A percentile compares a stretch with the other conserved stretches of the same genome.
Evolutionary conservation across 805 yeast genomes (phyloP).

Genomic region (Cyberlindnera nakhonratchasimensis): DNA sequence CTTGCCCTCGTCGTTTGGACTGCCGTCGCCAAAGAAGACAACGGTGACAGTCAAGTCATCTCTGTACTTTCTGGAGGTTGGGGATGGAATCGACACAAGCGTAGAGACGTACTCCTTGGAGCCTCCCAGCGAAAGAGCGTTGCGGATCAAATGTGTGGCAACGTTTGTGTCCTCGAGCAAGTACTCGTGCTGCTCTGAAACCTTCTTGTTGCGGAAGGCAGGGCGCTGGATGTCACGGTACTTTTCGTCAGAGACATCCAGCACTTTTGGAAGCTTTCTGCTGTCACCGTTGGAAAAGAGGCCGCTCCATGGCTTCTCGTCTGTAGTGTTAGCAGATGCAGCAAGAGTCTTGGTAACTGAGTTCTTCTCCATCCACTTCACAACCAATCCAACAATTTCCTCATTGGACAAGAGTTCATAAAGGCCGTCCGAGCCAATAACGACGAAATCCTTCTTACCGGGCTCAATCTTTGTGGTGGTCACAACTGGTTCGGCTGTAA

Average conservation of each 20-base stretch:
- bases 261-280: slow-evolving; percentile 57
- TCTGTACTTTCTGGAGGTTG: slow-evolving; percentile 85
- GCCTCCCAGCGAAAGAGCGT: slow-evolving; percentile 88
- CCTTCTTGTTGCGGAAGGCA: slow-evolving; percentile 59
- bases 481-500: slow-evolving; percentile 92
- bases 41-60: slow-evolving; percentile 97
- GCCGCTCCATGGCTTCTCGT: slow-evolving; percentile 20
- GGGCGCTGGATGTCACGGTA: slow-evolving; percentile 61
- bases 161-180: slow-evolving; percentile 81
- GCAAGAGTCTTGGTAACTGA: slow-evolving; percentile 35
- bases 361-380: slow-evolving; percentile 84
- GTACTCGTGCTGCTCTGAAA: slow-evolving; percentile 36
- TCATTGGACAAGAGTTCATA: slow-evolving; percentile 90
- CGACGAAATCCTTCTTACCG: slow-evolving; percentile 75
- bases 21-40: slow-evolving; percentile 75
- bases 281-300: slow-evolving; percentile 26
- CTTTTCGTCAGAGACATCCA: slow-evolving; percentile 56
- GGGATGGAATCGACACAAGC: slow-evolving; percentile 86
- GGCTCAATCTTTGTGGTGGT: slow-evolving; percentile 76
- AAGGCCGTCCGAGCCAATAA: slow-evolving; percentile 91
- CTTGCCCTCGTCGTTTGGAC: slow-evolving; percentile 34
- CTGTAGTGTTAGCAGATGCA: slow-evolving; percentile 5
- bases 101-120: slow-evolving; percentile 84
- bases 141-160: slow-evolving; percentile 89
- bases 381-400: slow-evolving; percentile 88